phyloP scores from a whole-genome alignment of 2,329 filamentous ascomycete species.

The Biscogniauxia marginata region DNA sequence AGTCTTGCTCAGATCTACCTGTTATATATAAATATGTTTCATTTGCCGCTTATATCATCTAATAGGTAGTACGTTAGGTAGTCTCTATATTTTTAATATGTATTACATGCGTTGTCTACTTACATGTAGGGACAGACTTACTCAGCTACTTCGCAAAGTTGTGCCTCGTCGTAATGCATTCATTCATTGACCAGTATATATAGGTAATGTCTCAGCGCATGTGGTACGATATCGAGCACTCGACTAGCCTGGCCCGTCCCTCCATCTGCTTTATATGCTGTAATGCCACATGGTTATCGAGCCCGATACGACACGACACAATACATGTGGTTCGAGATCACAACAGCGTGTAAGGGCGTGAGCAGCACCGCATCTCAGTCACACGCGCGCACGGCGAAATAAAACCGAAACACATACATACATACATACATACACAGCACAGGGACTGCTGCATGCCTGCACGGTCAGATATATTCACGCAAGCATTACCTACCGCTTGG shows the following conservation, averaged over 20 bases:
- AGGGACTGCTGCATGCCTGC: slow-evolving; percentile 14
- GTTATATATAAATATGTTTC: background rate
- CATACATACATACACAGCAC: too few relatives aligned
- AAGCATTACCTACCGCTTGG: too few relatives aligned
- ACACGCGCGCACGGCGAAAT: slow-evolving; percentile 16
- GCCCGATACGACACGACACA: background rate
- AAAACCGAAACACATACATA: slow-evolving; percentile 21
- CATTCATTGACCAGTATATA: background rate
- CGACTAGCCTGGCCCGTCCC: background rate
- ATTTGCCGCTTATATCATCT: background rate
- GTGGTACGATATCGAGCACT: background rate
- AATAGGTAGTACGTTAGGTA: too few relatives aligned
- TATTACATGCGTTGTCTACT: background rate
- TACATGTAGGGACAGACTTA: too few relatives aligned
- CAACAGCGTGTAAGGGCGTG: slow-evolving; percentile 17
- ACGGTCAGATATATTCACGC: background rate
- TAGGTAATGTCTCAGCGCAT: background rate
- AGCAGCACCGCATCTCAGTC: slow-evolving; percentile 24
- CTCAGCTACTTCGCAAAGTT: background rate
- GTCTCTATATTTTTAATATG: too few relatives aligned
- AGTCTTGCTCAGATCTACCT: background rate
- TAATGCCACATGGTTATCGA: background rate
- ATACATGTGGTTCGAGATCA: slow-evolving; percentile 1
- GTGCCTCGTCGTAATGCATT: background rate
- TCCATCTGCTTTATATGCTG: background rate